Base-by-base conservation (phyloP, 1,284 basidiomycete species). In the Ustilago tritici region DNA sequence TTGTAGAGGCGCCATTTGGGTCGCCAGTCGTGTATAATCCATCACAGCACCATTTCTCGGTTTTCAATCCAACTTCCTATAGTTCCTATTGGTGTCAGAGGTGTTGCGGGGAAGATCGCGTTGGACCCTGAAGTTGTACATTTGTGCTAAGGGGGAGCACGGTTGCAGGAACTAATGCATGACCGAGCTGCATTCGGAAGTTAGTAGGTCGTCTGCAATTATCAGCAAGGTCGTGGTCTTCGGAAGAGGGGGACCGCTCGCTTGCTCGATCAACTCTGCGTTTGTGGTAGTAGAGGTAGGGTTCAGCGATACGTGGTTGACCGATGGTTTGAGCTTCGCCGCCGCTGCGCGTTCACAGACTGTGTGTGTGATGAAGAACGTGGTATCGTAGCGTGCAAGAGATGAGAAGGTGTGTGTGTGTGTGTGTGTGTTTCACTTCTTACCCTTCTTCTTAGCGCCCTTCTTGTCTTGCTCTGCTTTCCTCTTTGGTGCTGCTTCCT, bases 1-100 rank as follows among this genome's bases (percentile, higher is more conserved):
- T 3, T 98, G 95, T 87, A 93, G 93, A 84, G 88, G 92, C 15
- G 95, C 95, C 4, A 97, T 98, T 86, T 91, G 92, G 86, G 87
- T 96, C 52, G 95, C 94, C 61, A 65, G 61, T 32, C 64, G 69
- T 31, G 65, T 76, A 14, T 76, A 63, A 35, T 2, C 12, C 8
- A 40, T 5, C 49, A 9, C 36, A 19, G 23, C 23, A n/a, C 32
- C 3, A 32, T 12, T 43, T 28, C 5, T 10, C 11, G 28, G 28
- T 23, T 50, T 28, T 46, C 14, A 38, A 38, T 38, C 36, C 10
- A 38, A 46, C 41, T 14, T 46, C 4, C 3, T 17, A 4, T 11
- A 40, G 38, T 40, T 40, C 11, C 2, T 41, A 41, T 41, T 1
- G 10, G 4, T 41, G 14, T 41, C 40, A 28, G 23, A 28, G 23